These are phyloP conservation scores for Phaeosphaeria sp. DNA, from an alignment of 2,329 filamentous ascomycete species.

Conservation along the genomic window DNA sequence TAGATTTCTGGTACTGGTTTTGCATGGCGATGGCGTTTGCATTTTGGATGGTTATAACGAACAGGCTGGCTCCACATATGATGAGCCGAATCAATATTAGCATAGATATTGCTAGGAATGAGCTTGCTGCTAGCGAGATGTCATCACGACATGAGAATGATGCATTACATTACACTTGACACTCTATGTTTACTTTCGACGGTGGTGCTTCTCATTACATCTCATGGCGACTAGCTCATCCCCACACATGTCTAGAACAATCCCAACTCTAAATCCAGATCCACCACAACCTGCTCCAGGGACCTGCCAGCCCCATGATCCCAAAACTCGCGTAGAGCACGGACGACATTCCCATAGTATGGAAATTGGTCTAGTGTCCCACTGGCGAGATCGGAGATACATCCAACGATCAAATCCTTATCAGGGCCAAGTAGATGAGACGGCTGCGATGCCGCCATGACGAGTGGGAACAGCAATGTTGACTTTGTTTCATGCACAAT, in stretches of 20 bases:
- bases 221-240: no score
- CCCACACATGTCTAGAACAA: neutral
- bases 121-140: neutral
- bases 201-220: no score
- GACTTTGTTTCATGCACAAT: neutral
- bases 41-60: constrained; percentile 10
- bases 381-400: neutral
- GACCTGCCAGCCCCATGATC: neutral
- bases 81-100: neutral
- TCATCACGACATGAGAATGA: neutral
- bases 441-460: neutral
- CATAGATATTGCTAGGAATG: no score
- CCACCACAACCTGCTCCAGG: neutral
- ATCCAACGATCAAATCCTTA: neutral
- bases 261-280: neutral
- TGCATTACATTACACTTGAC: neutral
- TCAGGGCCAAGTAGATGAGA: neutral
- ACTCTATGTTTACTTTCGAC: no score
- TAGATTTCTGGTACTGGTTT: neutral
- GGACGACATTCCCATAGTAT: neutral
- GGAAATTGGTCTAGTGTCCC: neutral
- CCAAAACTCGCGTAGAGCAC: neutral
- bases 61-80: neutral
- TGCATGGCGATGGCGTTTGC: constrained; percentile 37
- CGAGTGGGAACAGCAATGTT: neutral